Evolutionary conservation across 345 rosid species (phyloP), one percentile per base, ranked within the genome.

Genomic region (Eucalyptus rudis): DNA sequence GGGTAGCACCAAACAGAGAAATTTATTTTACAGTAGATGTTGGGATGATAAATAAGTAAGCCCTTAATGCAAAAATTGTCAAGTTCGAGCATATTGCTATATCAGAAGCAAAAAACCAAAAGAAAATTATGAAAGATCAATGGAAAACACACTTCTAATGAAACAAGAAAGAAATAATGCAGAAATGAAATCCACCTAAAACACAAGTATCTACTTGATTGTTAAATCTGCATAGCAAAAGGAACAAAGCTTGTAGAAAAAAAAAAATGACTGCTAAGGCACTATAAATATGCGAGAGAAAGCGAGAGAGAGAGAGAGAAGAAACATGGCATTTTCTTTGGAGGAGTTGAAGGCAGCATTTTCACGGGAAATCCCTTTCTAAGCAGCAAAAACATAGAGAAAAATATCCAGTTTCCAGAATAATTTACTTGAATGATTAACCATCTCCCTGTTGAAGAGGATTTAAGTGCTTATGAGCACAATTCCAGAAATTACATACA

Each of bases 271-370:
- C 3, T 33, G 80, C 80, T 33, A 33, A 7, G 13, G 17, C 5
- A 49, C 17, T 49, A 49, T 49, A 49, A 49, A 49, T 2, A 43
- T 6, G 36, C 24, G 24, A 68, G 19, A 51, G 56, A 87, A 25
- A 24, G 20, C 3, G 44, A 66, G n/a, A 49, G 49, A 36, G 13
- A 47, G 49, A 47, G 10, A 10, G 29, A 36, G 54, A 59, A 71
- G 94, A 86, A 99, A 98, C 68, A 97, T 49, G 51, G 71, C 36
- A 90, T 92, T 94, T 95, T 97, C 91, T 88, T 50, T 49, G 50
- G 50, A 49, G 50, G 50, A 49, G 50, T 49, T 49, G 50, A 49
- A 49, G 50, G 50, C 50, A 49, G 50, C 50, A 49, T 49, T 49
- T 49, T 49, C 50, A 49, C 15, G 96, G 96, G 91, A 95, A 98